phyloP scores from a whole-genome alignment of 2,329 filamentous ascomycete genomes.

The Trichoderma oligosporum region DNA sequence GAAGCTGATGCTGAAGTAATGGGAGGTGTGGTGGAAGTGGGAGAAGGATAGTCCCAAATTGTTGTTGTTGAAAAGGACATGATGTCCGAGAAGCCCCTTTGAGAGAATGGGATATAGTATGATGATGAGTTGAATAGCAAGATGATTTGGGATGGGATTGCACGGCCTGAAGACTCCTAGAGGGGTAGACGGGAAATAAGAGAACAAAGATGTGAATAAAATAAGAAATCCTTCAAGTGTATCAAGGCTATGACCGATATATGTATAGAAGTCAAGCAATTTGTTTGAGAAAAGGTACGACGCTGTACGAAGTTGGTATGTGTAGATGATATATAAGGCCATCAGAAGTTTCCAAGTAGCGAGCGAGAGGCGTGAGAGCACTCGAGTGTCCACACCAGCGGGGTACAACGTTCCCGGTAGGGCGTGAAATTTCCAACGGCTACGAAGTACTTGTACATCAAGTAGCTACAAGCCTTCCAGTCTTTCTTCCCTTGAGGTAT shows the following conservation, averaged over 20 bases:
- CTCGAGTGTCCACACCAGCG: no score
- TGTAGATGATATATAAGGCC: not conserved
- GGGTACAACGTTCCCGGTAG: no score
- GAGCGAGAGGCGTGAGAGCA: no score
- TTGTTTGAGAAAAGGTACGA: not conserved
- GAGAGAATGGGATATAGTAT: not conserved
- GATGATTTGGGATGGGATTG: not conserved
- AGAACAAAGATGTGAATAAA: not conserved
- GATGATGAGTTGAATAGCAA: not conserved
- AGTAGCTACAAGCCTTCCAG: no score
- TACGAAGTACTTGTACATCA: not conserved
- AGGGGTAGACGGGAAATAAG: no score
- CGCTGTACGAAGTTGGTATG: conserved; percentile 4
- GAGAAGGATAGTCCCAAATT: conserved; percentile 18
- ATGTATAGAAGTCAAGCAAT: not conserved
- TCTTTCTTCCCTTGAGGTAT: no score
- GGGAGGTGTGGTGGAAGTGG: conserved; percentile 5
- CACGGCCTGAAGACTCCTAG: no score
- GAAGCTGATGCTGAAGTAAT: conserved; percentile 8
- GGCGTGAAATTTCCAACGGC: no score
- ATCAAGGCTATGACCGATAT: not conserved
- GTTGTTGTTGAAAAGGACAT: conserved; percentile 16
- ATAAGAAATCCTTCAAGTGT: not conserved
- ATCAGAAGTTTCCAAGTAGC: not conserved
- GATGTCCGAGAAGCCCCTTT: not conserved